phyloP scores from a whole-genome alignment of 768 basidiomycete genomes.

The Amanita brunnescens region DNA sequence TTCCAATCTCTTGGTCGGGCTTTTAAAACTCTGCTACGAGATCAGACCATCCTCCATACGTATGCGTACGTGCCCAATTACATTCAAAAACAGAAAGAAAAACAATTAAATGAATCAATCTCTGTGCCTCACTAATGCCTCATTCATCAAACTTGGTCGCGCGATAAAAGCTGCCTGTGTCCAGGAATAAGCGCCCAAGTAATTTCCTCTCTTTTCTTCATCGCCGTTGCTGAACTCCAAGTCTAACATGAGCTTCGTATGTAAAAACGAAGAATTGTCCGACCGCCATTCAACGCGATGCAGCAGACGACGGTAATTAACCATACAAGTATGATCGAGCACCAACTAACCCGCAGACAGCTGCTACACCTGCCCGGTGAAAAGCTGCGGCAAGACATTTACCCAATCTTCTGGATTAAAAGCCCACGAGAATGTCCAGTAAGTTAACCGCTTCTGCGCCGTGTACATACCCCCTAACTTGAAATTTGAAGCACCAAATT shows the following conservation, averaged over 20 bases:
- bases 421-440: constrained; percentile 64
- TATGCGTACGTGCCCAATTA: not conserved
- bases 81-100: too few relatives aligned
- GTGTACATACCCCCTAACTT: not conserved
- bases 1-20: constrained; percentile 3
- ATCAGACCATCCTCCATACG: not conserved
- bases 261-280: too few relatives aligned
- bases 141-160: not conserved
- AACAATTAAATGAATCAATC: not conserved
- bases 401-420: constrained; percentile 51
- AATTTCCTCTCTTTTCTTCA: constrained; percentile 11
- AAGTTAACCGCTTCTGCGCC: constrained; percentile 17
- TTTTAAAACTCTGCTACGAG: not conserved
- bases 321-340: not conserved
- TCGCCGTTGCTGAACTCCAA: constrained; percentile 39
- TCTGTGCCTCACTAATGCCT: not conserved
- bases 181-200: not conserved
- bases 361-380: constrained; percentile 34
- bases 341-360: constrained; percentile 22
- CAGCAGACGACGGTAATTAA: constrained; percentile 35
- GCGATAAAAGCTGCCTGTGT: not conserved
- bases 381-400: constrained; percentile 45
- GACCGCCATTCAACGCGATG: constrained; percentile 53
- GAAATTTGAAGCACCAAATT: constrained; percentile 31
- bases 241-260: not conserved